Evolutionary conservation across 2,329 filamentous ascomycete genomes (phyloP).

Genomic region (Thielaviopsis punctulata): DNA sequence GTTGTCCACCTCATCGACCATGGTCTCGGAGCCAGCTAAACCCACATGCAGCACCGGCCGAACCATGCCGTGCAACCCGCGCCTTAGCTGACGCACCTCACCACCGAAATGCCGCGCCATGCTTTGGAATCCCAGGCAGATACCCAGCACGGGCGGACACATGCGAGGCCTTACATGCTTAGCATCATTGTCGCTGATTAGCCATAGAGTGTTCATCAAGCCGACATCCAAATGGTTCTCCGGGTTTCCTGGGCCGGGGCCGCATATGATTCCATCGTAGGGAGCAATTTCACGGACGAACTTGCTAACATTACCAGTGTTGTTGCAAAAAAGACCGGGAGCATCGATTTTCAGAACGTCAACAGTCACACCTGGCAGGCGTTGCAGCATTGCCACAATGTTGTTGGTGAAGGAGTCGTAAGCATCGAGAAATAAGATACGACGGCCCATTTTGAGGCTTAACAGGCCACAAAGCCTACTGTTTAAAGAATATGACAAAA

Average conservation of each 20-base stretch:
- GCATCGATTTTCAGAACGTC: slow-evolving; percentile 51
- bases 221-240: slow-evolving; percentile 59
- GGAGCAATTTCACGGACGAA: slow-evolving; percentile 30
- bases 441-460: slow-evolving; percentile 18
- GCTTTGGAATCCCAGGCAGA: slow-evolving; percentile 81
- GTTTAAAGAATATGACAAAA: neutral
- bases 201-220: slow-evolving; percentile 63
- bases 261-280: slow-evolving; percentile 77
- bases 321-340: too few relatives aligned
- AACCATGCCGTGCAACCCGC: slow-evolving; percentile 71
- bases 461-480: neutral
- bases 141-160: slow-evolving; percentile 54
- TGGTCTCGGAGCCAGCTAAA: neutral
- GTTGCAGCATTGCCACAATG: slow-evolving; percentile 66
- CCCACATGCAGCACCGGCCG: slow-evolving; percentile 41
- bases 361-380: slow-evolving; percentile 49
- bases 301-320: too few relatives aligned
- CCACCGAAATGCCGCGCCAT: slow-evolving; percentile 53
- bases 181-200: slow-evolving; percentile 16
- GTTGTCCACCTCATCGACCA: slow-evolving; percentile 22
- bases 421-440: slow-evolving; percentile 79
- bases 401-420: slow-evolving; percentile 97
- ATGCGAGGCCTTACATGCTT: slow-evolving; percentile 33
- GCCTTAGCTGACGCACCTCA: slow-evolving; percentile 44
- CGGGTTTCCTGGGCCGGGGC: slow-evolving; percentile 78